Evolutionary conservation across 306 rosid genomes (phyloP).

Genomic region (Oemleria cerasiformis): DNA sequence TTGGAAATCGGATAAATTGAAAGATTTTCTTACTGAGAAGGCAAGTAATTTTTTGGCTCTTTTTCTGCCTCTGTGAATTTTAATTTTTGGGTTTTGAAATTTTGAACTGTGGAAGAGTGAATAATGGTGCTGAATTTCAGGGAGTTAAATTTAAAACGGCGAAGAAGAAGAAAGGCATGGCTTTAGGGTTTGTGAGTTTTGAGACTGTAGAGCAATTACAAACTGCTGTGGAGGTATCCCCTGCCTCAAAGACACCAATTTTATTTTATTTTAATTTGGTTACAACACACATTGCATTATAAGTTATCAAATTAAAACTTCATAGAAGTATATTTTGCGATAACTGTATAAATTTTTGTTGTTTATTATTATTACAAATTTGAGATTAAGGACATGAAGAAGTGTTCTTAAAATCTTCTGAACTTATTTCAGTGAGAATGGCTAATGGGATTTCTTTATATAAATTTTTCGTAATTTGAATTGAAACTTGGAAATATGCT

Average conservation of each 20-base stretch:
- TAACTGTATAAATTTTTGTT: too few species aligned
- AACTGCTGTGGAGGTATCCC: conserved; percentile 54
- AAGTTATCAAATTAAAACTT: too few species aligned
- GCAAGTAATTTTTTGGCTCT: conserved; percentile 28
- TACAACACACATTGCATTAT: too few species aligned
- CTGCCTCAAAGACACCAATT: not conserved
- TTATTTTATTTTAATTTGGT: too few species aligned
- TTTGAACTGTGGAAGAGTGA: not conserved
- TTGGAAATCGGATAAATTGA: conserved; percentile 68
- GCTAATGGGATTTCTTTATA: not conserved
- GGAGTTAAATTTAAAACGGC: conserved; percentile 61
- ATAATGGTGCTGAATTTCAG: conserved; percentile 31
- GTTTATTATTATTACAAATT: too few species aligned
- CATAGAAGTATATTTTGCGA: too few species aligned
- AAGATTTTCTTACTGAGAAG: conserved; percentile 50
- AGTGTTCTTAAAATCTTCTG: not conserved
- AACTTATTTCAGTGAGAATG: not conserved
- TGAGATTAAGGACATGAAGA: not conserved
- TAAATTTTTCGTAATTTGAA: not conserved
- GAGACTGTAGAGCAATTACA: conserved; percentile 66
- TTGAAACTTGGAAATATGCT: not conserved
- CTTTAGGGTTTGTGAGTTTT: conserved; percentile 64
- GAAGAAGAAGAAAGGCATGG: conserved; percentile 89
- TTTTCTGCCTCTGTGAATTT: not conserved
- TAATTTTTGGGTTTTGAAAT: not conserved